Percentiles rank a stretch among this genome's conserved stretches.
phyloP scores from a whole-genome alignment of 768 basidiomycete species.

The Kwoniella europaea region DNA sequence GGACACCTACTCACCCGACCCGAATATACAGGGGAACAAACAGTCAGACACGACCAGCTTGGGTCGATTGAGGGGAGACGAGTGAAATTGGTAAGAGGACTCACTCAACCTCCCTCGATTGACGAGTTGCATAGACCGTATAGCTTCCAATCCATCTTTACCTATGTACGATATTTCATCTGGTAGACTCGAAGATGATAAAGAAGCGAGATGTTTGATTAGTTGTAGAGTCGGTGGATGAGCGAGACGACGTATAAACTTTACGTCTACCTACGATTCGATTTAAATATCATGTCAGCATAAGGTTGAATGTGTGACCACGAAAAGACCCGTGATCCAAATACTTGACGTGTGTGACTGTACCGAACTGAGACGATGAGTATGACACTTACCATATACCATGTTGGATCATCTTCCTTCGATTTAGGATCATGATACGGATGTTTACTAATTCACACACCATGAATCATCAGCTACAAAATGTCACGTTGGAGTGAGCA shows the following conservation, averaged over 20 bases:
- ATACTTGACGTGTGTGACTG: no score
- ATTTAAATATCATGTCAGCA: no score
- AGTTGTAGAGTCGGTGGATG: constrained; percentile 81
- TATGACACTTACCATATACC: constrained; percentile 82
- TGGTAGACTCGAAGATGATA: constrained; percentile 58
- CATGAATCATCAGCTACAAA: background rate
- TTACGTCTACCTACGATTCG: constrained; percentile 47
- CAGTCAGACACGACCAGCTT: no score
- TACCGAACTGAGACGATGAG: no score
- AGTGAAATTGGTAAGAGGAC: constrained; percentile 10
- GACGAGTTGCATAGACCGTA: constrained; percentile 75
- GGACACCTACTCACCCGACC: constrained; percentile 63
- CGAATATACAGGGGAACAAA: background rate
- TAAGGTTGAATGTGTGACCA: no score
- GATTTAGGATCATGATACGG: constrained; percentile 71
- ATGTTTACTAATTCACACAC: constrained; percentile 62
- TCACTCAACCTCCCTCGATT: constrained; percentile 76
- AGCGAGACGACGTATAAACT: constrained; percentile 68
- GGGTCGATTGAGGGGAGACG: no score
- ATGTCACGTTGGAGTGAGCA: background rate
- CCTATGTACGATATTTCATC: constrained; percentile 71
- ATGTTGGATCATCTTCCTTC: constrained; percentile 73
- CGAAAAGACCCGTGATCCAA: no score
- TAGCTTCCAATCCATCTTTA: constrained; percentile 64
- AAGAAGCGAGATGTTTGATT: constrained; percentile 68